Evolutionary conservation across 2,329 filamentous ascomycete species (phyloP), one percentile per base, ranked within the genome.

Genomic region (Colletotrichum sp.): DNA sequence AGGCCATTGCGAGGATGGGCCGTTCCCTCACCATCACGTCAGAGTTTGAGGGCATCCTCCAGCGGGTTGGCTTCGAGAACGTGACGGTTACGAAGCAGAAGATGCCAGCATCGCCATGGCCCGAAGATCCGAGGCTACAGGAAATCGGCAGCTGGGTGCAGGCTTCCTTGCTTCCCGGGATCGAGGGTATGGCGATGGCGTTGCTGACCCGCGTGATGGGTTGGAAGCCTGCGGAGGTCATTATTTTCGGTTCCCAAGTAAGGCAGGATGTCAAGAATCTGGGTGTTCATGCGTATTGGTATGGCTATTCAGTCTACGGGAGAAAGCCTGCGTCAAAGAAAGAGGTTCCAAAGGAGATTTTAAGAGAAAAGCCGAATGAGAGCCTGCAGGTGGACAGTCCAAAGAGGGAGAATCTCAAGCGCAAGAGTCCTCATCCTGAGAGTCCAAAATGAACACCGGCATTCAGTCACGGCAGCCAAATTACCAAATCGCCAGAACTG

Each of bases 21-120:
- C 69, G 69, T 11, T 59, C 69, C 4, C 30, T 72, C 11, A 65
- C 57, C 60, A 68, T 68, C 19, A 34, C 64, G 8, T 19, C 22
- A 5, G 84, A 82, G 0, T 86, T 81, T 55, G 78, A 80, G 13
- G 59, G 28, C 19, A 63, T 63, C 34, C 27, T 63, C 15, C 22
- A 34, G 30, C 30, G 32, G 13, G 59, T 12, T 5, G 84, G 82
- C 1, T 86, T 81, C 61, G 78, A 80, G 15, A 82, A 84, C 55
- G 70, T 85, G 3, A 78, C 76, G 2, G 79, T 83, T 59, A 75
- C 76, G 11, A 78, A 77, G 11, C 78, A 79, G 61, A 80, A 80
- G 68, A 74, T 79, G 28, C 84, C 84, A 12, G 67, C 84, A 5
- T 82, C 82, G 8, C 78, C 79, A 5, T 86, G 84, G 84, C 75